A percentile compares a stretch with the other conserved stretches of the same genome.
Evolutionary conservation across 192 early-diverging fungal genomes (phyloP).

Genomic region (Coemansia sp.): DNA sequence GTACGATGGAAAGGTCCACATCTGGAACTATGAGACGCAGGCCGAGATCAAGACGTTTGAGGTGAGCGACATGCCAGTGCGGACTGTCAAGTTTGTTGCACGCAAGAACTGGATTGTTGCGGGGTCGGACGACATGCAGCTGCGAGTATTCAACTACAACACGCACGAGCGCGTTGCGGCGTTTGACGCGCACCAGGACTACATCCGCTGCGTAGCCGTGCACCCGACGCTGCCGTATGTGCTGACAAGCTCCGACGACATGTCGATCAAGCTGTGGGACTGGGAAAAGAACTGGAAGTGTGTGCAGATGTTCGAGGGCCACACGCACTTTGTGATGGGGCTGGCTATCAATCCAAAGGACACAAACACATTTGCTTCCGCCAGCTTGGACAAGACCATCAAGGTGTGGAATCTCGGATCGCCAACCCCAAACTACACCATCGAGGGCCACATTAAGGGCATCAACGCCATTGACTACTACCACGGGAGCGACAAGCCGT

Average conservation of each 20-base stretch:
- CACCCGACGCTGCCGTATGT: constrained; percentile 95
- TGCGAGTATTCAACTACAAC: constrained; percentile 99
- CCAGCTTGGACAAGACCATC: constrained; percentile 92
- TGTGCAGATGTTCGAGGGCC: constrained; percentile 96
- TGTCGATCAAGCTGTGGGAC: constrained; percentile 98
- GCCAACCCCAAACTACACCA: constrained; percentile 90
- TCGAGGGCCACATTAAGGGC: constrained; percentile 97
- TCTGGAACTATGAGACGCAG: constrained; percentile 99
- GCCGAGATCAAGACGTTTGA: constrained; percentile 96
- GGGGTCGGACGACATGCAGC: constrained; percentile 96
- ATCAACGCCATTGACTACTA: constrained; percentile 99
- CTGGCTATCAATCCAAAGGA: constrained; percentile 99
- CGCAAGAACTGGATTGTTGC: constrained; percentile 97
- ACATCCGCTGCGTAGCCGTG: constrained; percentile 94
- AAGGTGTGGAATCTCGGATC: constrained; percentile 98
- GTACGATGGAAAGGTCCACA: constrained; percentile 93
- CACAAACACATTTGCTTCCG: constrained; percentile 97
- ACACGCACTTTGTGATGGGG: constrained; percentile 97
- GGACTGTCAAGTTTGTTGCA: constrained; percentile 95
- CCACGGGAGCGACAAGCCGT: constrained; percentile 96
- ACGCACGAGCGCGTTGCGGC: constrained; percentile 96
- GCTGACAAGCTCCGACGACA: constrained; percentile 94
- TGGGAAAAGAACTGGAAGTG: constrained; percentile 99
- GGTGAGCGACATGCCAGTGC: constrained; percentile 92
- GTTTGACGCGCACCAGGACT: constrained; percentile 97